Base-by-base conservation (phyloP, 768 basidiomycete species). In the Tylopilus felleus region DNA sequence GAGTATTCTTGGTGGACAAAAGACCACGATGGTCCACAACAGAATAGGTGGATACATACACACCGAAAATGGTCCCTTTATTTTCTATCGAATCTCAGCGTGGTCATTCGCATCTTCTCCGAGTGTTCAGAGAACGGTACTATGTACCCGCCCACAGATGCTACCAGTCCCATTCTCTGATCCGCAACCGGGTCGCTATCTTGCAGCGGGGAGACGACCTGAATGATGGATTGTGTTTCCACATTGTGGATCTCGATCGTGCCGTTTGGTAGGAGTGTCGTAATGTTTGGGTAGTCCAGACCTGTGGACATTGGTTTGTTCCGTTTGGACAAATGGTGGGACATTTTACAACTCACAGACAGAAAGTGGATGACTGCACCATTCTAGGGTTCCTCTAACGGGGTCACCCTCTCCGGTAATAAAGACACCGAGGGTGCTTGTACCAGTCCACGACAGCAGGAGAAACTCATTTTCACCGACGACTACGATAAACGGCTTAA, bases 321-420 rank as follows among this genome's bases (percentile, higher is more conserved):
- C 49, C 54, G 19, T 28, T 23, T n/a, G 22, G 43, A 31, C 8
- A 14, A 28, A 16, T 22, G 43, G 48, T 22, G 41, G 9, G 19
- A n/a, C 8, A 36, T 8, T 41, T 21, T 36, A 4, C 33, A n/a
- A 81, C 88, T 65, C 63, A 94, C 92, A 85, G 35, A 93, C 73
- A 19, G 84, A 80, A 22, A 83, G 73, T 0, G 93, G 91, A 74
- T 95, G 85, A 47, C 75, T 80, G 3, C 83, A 78, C 91, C 93
- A 97, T 65, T 92, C 82, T 41, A 97, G 73, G 2, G 94, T 95
- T 2, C 93, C 93, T 43, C 94, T 80, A 8, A 93, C 86, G 5
- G 95, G 93, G 68, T 96, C 93, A 0, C 93, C 94, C 2, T 83
- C 80, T 0, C 84, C 81, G 14, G 81, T 91, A 59, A 98, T 77